Base-by-base conservation (phyloP, 2,329 filamentous ascomycete genomes). In the Amesomyces nigricolor region DNA sequence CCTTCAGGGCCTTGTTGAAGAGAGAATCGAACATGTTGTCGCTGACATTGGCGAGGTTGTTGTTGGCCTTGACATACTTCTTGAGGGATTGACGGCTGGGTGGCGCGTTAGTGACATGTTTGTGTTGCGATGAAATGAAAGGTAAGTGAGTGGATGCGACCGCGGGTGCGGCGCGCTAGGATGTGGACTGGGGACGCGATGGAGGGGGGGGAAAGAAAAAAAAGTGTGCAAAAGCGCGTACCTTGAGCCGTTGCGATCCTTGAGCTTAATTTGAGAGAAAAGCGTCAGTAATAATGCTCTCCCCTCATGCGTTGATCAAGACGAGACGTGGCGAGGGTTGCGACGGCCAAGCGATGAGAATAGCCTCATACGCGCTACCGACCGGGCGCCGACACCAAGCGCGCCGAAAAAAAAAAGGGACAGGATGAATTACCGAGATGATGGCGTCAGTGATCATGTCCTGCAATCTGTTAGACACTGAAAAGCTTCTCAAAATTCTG, bases 1-100 rank as follows among this genome's bases (percentile, higher is more conserved):
- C 75, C 75, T 87, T 83, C 70, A 95, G 79, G 52, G 89, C 89
- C 73, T 87, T 87, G 84, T 94, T 94, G 83, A 95, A 90, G 67
- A 91, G 86, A 59, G 80, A 80, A 68, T 80, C 80, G 73, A 83
- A 83, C 80, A 82, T 82, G 66, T 76, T 76, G 69, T 77, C 75
- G 38, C 65, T 64, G 38, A 68, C 66, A 57, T 70, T 72, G 65
- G 22, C 6, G 22, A 78, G 69, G 58, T 67, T 72, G 73, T 81
- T 79, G 72, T 81, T 79, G 63, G 75, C 75, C 68, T 75, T 75
- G 66, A 81, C 77, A 70, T 79, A 83, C 70, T 83, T 83, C 78
- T 83, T 83, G 60, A 83, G 72, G 47, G 76, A 76, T 69, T 81
- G 80, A 59, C 80, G 80, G 72, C 80, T 77, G 52, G 52, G 14